Conservation (phyloP, 2,329 filamentous ascomycete genomes). For the Cylindrodendrum hubeiense region DNA sequence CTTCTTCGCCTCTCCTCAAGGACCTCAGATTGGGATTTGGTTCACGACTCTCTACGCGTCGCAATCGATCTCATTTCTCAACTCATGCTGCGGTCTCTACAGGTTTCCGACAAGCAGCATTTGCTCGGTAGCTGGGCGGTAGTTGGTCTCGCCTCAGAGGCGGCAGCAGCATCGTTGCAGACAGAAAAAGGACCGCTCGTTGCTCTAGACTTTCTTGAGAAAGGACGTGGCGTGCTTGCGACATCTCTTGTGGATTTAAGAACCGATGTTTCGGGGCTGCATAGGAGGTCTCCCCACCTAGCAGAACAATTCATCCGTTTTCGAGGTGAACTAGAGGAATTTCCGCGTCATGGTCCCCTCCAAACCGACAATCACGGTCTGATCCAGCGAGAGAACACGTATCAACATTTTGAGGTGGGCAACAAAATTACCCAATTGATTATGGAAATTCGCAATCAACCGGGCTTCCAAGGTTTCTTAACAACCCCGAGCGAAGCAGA, state of each 20-base stretch:
- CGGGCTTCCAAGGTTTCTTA: neutral
- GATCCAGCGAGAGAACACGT: too few species aligned
- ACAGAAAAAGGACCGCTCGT: neutral
- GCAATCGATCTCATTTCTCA: neutral
- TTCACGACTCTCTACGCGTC: neutral
- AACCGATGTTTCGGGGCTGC: neutral
- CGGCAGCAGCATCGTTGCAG: neutral
- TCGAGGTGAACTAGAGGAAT: neutral
- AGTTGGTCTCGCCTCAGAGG: neutral
- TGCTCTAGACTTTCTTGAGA: neutral
- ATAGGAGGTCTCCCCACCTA: neutral
- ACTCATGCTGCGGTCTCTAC: neutral
- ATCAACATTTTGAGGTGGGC: too few species aligned
- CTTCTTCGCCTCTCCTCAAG: neutral
- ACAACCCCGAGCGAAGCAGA: neutral
- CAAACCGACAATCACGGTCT: neutral
- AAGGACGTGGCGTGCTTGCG: constrained; percentile 4
- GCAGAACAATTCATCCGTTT: neutral
- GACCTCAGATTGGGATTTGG: neutral
- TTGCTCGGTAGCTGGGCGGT: neutral
- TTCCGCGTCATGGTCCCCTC: neutral
- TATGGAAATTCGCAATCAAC: neutral
- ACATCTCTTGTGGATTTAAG: neutral
- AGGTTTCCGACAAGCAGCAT: neutral
- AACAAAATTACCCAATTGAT: neutral